Conservation (phyloP, 2,329 filamentous ascomycete genomes). For the Diaporthe batatas region DNA sequence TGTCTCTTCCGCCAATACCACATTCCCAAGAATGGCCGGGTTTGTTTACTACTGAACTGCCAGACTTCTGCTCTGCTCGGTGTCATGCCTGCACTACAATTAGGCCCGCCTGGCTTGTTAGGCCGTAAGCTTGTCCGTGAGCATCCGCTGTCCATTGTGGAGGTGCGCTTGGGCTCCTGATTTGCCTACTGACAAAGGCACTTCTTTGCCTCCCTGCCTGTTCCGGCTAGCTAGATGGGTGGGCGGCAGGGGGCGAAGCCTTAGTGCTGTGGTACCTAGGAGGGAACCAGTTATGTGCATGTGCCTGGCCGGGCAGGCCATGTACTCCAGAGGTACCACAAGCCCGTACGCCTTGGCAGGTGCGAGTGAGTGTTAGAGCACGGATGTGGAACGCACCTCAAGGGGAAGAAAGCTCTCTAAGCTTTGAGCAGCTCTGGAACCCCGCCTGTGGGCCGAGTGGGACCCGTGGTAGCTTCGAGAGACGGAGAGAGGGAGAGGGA, state of each 20-base stretch:
- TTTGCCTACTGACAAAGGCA: conserved; percentile 7
- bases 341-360: not conserved
- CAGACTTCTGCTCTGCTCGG: not conserved
- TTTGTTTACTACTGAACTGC: conserved; percentile 1
- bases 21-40: conserved; percentile 24
- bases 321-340: not conserved
- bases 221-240: not conserved
- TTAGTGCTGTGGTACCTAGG: not conserved
- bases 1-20: conserved; percentile 11
- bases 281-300: not conserved
- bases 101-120: not conserved
- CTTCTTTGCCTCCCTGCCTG: not conserved
- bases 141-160: not conserved
- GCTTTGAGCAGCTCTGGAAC: conserved; percentile 21
- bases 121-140: not conserved
- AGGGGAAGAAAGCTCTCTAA: conserved; percentile 26
- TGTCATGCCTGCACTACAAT: not conserved
- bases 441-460: conserved; percentile 29
- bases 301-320: not conserved
- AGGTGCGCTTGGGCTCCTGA: not conserved
- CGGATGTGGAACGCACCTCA: conserved; percentile 1
- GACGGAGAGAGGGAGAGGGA: not conserved
- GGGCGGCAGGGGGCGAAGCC: not conserved
- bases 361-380: conserved; percentile 1
- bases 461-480: conserved; percentile 29